Conservation (phyloP, 495 filamentous ascomycete species). For the Neurospora sp. region DNA sequence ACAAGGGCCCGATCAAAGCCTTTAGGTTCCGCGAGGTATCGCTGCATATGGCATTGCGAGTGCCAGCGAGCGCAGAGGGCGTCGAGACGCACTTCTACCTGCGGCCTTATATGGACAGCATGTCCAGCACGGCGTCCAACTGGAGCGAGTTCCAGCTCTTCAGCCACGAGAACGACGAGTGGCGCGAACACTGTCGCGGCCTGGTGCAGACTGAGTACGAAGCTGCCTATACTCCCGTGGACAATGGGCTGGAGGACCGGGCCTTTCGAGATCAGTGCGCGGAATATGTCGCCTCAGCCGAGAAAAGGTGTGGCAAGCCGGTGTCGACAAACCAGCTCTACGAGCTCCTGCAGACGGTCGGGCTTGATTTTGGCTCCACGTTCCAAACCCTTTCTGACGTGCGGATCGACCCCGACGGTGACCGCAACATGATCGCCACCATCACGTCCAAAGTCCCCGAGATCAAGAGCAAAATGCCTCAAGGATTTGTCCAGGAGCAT, state of each 20-base stretch:
- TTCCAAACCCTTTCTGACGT: constrained; percentile 3
- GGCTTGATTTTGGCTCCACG: constrained; percentile 18
- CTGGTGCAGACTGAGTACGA: neutral
- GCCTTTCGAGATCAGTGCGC: neutral
- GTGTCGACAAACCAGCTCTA: constrained; percentile 1
- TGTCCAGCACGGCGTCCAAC: neutral
- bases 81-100: constrained; percentile 28
- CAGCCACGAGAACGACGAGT: neutral
- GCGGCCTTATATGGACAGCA: constrained; percentile 1
- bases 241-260: neutral
- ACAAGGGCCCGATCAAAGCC: constrained; percentile 1
- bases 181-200: neutral
- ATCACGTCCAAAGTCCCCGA: neutral
- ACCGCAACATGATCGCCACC: neutral
- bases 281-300: neutral
- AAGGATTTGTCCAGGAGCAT: neutral
- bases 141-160: neutral
- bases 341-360: constrained; percentile 4
- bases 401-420: neutral
- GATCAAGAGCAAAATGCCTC: neutral
- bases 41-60: constrained; percentile 22
- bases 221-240: neutral
- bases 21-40: constrained; percentile 10
- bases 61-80: constrained; percentile 19
- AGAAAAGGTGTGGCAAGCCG: neutral